phyloP scores from a whole-genome alignment of 768 basidiomycete species.

The Lentinula detonsa region DNA sequence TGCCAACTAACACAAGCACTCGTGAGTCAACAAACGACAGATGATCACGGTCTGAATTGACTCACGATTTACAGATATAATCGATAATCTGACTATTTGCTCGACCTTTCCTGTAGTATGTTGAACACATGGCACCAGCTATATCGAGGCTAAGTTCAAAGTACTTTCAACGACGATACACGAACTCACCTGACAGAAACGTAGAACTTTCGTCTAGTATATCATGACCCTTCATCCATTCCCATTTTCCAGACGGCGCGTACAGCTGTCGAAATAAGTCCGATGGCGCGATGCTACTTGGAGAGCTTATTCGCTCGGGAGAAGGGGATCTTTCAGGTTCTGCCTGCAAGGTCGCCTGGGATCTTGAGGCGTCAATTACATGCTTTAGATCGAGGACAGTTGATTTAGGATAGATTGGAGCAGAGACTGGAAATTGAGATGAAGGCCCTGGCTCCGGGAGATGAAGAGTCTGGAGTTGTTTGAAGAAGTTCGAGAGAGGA shows the following conservation, averaged over 20 bases:
- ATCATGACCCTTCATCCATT: slow-evolving; percentile 11
- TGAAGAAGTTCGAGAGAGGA: slow-evolving; percentile 1
- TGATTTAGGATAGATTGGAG: not conserved
- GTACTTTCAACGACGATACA: not conserved
- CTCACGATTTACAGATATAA: slow-evolving; percentile 32
- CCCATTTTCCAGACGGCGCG: slow-evolving; percentile 14
- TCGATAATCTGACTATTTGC: slow-evolving; percentile 20
- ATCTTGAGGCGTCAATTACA: not conserved
- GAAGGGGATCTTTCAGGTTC: not conserved
- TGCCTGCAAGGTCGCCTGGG: not conserved
- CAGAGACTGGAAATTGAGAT: not conserved
- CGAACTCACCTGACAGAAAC: slow-evolving; percentile 12
- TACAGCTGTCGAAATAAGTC: slow-evolving; percentile 10
- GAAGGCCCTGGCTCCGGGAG: not conserved
- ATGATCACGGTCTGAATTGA: not conserved
- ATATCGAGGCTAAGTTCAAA: not conserved
- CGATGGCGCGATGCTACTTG: not conserved
- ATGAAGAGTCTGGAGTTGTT: slow-evolving; percentile 1
- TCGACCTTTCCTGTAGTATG: slow-evolving; percentile 27
- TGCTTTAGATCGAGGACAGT: not conserved
- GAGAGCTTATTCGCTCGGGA: not conserved
- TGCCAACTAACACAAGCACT: slow-evolving; percentile 11
- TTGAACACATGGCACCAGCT: slow-evolving; percentile 31
- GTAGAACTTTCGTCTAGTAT: slow-evolving; percentile 10
- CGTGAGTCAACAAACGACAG: not conserved